Base-by-base conservation (phyloP, 192 early-diverging fungal species). In the Funneliformis mosseae region DNA sequence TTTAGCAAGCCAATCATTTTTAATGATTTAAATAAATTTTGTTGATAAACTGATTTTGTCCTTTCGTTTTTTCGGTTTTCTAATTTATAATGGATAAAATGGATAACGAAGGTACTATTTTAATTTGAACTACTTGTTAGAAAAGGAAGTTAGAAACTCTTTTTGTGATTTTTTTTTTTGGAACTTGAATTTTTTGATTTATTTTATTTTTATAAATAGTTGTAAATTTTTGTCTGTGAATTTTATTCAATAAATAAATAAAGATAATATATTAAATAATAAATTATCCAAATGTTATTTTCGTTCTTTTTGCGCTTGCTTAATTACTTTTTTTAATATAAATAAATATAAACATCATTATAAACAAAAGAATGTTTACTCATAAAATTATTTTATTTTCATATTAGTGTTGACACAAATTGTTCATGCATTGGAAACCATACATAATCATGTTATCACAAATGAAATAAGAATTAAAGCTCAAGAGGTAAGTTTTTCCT, bases 391-490 rank as follows among this genome's bases (percentile, higher is more conserved):
- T 9, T 45, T 45, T 21, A 21, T 55, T 55, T 55, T 55, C 18
- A 28, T 66, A 10, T 8, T 79, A 87, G 85, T 83, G 9, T 64
- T 87, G 21, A 69, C 69, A 61, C 80, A 81, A 38, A 82, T 89
- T 42, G 66, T 87, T 12, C 62, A 82, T 6, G 88, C 89, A 9
- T 76, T 90, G 48, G 83, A 85, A 14, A 82, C 80, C 41, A 90
- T 90, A 28, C 85, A 89, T 80, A 84, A 86, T 75, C 83, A 82
- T 7, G 12, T 80, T 5, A 80, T 81, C 14, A 77, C 87, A 14
- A 83, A 88, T 46, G 77, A 87, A 39, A 73, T 80, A 4, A 87
- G 89, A 14, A 81, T 79, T 23, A 72, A 81, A 55, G 89, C 89
- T 1, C 79, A 88, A 33, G 74, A 86, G 74, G 89, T 88, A 33